Base-by-base conservation (phyloP, 352 stramenopile genomes). In the Thraustotheca clavata region DNA sequence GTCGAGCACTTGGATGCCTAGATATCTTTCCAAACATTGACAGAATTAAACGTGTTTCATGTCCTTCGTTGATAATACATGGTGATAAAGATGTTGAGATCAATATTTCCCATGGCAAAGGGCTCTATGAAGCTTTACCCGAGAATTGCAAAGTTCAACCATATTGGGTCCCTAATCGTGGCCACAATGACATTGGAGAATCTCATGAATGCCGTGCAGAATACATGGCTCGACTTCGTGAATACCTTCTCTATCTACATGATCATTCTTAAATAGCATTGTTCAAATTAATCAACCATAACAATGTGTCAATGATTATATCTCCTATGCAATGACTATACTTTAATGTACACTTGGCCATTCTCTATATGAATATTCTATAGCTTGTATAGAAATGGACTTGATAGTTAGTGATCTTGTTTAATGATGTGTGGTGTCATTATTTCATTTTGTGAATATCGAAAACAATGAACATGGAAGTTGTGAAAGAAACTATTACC, bases 1-100 rank as follows among this genome's bases (percentile, higher is more conserved):
- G 67, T n/a, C 60, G 67, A 4, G 34, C 47, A 11, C 33, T 71
- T 18, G 60, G 20, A 7, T 73, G 69, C 40, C 62, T 69, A n/a
- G 69, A 73, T 60, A 63, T 66, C 18, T 73, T 59, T 41, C 67
- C 67, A 20, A 73, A 73, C 52, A 60, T 71, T n/a, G 38, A 59
- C 47, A 57, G 60, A 34, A 71, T 71, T 24, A 46, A 36, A 11
- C 36, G 46, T 16, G 62, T 71, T 3, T 16, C 35, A 4, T 63
- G 49, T 32, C 60, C 59, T 14, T 60, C 67, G 24, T 31, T 71
- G 22, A 67, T 71, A 27, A 66, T 71, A 14, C 67, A 71, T 27
- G 67, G 67, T 40, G 60, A 63, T n/a, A 61, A 63, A 27, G 67
- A 71, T 40, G 41, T 62, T 3, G 59, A 71, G 54, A 67, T 71